Conservation (phyloP, 2,329 filamentous ascomycete species). For the Exophiala lecanii-corni region DNA sequence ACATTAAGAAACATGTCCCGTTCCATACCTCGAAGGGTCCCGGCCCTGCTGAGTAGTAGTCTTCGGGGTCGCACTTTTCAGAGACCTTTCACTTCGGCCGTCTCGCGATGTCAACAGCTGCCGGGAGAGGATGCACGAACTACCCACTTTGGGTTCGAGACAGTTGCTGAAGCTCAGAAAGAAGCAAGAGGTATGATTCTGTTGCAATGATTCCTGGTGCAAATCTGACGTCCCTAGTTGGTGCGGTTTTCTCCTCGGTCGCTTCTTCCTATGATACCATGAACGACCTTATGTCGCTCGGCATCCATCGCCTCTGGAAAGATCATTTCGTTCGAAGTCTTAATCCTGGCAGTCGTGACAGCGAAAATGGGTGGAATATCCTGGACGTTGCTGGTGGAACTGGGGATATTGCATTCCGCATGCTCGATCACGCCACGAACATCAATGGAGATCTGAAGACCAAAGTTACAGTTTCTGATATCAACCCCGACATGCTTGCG, state of each 20-base stretch:
- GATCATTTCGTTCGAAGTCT: slow-evolving; percentile 91
- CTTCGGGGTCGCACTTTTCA: background rate
- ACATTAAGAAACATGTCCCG: slow-evolving; percentile 14
- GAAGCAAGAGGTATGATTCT: slow-evolving; percentile 55
- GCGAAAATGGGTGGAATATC: slow-evolving; percentile 60
- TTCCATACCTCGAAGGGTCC: background rate
- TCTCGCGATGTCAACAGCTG: slow-evolving; percentile 9
- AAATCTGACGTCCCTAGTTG: slow-evolving; percentile 52
- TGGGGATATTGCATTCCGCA: slow-evolving; percentile 94
- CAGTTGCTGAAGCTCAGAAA: slow-evolving; percentile 76
- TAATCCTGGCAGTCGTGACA: slow-evolving; percentile 65
- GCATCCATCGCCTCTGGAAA: slow-evolving; percentile 95
- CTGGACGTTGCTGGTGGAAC: slow-evolving; percentile 96
- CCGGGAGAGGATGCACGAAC: slow-evolving; percentile 49
- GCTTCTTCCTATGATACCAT: slow-evolving; percentile 93
- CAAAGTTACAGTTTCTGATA: slow-evolving; percentile 87
- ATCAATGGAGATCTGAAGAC: slow-evolving; percentile 76
- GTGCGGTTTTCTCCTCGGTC: slow-evolving; percentile 89
- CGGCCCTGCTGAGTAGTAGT: slow-evolving; percentile 3
- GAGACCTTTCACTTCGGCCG: slow-evolving; percentile 9
- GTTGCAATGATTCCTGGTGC: background rate
- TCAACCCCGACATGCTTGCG: slow-evolving; percentile 90
- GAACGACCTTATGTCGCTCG: slow-evolving; percentile 99
- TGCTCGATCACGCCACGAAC: slow-evolving; percentile 79
- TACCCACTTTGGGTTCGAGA: slow-evolving; percentile 90